phyloP scores from a whole-genome alignment of 306 rosid species.

The Trifolium repens region DNA sequence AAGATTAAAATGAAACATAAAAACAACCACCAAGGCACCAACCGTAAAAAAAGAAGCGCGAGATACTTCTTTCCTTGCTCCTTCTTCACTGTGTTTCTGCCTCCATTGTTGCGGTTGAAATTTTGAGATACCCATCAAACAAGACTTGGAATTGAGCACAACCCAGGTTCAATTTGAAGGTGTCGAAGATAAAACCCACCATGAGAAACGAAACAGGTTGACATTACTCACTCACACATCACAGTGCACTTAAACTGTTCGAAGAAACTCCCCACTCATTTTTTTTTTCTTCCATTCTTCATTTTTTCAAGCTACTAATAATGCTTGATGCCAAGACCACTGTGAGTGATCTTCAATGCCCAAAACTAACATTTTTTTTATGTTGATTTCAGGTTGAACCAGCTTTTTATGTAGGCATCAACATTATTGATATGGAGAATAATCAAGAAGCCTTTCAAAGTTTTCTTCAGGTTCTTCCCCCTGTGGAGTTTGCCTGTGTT shows the following conservation, averaged over 20 bases:
- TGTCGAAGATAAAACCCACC: not conserved
- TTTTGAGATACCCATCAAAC: constrained; percentile 6
- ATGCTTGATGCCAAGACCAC: not conserved
- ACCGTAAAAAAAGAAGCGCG: not conserved
- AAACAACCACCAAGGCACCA: not conserved
- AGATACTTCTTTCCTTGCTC: not conserved
- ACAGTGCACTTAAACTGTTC: constrained; percentile 44
- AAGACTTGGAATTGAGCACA: not conserved
- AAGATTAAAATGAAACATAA: not conserved
- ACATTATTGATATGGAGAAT: constrained; percentile 35
- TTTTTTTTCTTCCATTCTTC: not conserved
- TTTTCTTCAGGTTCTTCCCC: constrained; percentile 56
- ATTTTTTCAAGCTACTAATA: not conserved
- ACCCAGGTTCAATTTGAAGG: not conserved
- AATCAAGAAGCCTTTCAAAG: constrained; percentile 30
- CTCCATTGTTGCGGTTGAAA: not conserved
- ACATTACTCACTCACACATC: not conserved
- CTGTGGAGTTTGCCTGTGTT: constrained; percentile 58
- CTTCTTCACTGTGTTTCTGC: not conserved
- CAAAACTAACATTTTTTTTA: not conserved
- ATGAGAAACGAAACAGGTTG: not conserved
- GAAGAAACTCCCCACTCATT: constrained; percentile 40
- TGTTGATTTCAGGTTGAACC: constrained; percentile 25
- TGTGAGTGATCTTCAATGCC: not conserved
- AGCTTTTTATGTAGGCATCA: not conserved